Evolutionary conservation across 2,329 filamentous ascomycete species (phyloP).

Genomic region (Fusarium hostae): DNA sequence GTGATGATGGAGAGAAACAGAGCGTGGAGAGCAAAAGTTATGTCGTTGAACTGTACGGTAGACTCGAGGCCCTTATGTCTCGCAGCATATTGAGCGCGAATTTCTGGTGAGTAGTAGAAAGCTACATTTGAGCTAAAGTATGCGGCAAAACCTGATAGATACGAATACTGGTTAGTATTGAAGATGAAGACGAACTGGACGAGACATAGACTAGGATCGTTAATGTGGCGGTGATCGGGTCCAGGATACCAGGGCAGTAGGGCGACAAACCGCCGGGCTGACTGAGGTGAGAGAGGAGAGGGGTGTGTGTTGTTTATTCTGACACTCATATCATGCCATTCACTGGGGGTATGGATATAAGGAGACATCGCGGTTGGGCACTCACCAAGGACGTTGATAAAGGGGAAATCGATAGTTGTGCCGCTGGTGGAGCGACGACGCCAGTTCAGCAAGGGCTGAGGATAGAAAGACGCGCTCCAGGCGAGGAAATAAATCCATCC

Average conservation of each 20-base stretch:
- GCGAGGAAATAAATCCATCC: slow-evolving; percentile 81
- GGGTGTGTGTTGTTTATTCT: slow-evolving; percentile 20
- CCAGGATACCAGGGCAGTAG: slow-evolving; percentile 10
- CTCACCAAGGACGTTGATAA: slow-evolving; percentile 73
- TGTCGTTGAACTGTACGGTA: slow-evolving; percentile 89
- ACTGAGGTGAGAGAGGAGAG: slow-evolving; percentile 4
- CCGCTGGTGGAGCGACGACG: slow-evolving; percentile 81
- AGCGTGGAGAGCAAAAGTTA: slow-evolving; percentile 87
- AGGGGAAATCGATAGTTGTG: slow-evolving; percentile 87
- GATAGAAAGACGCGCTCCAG: slow-evolving; percentile 94
- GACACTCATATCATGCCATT: slow-evolving; percentile 29
- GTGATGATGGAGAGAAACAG: slow-evolving; percentile 76
- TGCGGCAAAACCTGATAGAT: slow-evolving; percentile 69
- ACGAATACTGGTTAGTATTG: slow-evolving; percentile 29
- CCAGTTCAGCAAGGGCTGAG: slow-evolving; percentile 85
- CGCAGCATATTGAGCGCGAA: slow-evolving; percentile 84
- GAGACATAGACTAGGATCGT: slow-evolving; percentile 3
- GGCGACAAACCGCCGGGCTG: slow-evolving; percentile 15
- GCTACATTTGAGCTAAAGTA: slow-evolving; percentile 80
- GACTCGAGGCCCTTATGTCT: slow-evolving; percentile 81
- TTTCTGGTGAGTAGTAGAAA: slow-evolving; percentile 81
- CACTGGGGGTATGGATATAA: slow-evolving; percentile 11
- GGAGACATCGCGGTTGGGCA: slow-evolving; percentile 1
- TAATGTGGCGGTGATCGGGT: slow-evolving; percentile 22
- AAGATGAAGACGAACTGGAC: not conserved